Percentiles rank a stretch among this genome's conserved stretches.
These are phyloP conservation scores for Fraxinus sp. DNA, from an alignment of 305 asterid genomes.

Conservation along the genomic window DNA sequence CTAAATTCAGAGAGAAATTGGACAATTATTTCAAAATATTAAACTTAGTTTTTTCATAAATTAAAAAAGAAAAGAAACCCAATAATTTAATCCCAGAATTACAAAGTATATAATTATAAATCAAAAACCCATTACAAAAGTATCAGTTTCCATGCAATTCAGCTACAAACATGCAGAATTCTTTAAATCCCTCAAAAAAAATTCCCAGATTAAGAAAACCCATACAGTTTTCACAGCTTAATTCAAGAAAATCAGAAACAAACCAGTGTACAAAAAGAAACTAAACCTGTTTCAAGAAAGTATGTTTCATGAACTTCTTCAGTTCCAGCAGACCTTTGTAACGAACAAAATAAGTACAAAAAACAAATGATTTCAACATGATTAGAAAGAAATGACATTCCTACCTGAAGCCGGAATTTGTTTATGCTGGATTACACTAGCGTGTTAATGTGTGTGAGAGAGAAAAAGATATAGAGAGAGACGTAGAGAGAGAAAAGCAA, in stretches of 20 bases:
- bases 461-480: background rate
- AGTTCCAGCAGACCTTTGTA: background rate
- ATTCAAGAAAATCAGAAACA: background rate
- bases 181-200: background rate
- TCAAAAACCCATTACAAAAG: background rate
- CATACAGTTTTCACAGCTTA: background rate
- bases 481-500: background rate
- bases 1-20: background rate
- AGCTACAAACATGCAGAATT: background rate
- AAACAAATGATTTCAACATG: background rate
- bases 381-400: background rate
- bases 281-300: background rate
- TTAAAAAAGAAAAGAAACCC: background rate
- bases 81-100: background rate
- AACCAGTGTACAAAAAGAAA: background rate
- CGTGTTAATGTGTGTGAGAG: background rate
- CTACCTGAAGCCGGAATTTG: slow-evolving; percentile 2
- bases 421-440: background rate
- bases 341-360: background rate
- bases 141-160: background rate
- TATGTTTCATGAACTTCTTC: background rate
- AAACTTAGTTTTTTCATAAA: background rate
- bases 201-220: background rate
- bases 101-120: background rate
- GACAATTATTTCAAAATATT: background rate